A percentile compares a stretch with the other conserved stretches of the same genome.
Conservation (phyloP, 305 asterid species). For the Fraxinus platypoda region DNA sequence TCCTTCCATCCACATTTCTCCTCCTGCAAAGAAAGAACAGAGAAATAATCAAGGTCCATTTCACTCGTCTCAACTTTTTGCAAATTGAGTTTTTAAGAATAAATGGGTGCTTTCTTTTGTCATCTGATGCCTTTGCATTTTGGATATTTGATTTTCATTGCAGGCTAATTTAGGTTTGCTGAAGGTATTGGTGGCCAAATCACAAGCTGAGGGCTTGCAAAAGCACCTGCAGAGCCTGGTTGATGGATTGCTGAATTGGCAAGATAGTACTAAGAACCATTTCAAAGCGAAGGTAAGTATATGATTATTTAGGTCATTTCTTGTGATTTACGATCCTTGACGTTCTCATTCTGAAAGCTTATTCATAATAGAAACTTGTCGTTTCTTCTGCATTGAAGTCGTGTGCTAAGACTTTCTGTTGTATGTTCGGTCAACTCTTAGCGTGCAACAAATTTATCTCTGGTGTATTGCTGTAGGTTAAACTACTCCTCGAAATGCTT, state of each 20-base stretch:
- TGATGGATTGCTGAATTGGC: constrained; percentile 78
- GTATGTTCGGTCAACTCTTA: not conserved
- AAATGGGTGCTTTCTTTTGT: not conserved
- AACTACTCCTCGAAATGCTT: constrained; percentile 87
- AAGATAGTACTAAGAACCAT: constrained; percentile 72
- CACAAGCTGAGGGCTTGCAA: constrained; percentile 69
- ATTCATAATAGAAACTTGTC: not conserved
- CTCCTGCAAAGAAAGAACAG: constrained; percentile 78
- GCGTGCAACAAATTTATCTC: not conserved
- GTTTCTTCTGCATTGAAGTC: not conserved
- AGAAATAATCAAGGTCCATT: constrained; percentile 74
- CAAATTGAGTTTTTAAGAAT: not conserved
- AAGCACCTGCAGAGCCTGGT: constrained; percentile 73
- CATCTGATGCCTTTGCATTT: not conserved
- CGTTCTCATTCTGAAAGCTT: not conserved
- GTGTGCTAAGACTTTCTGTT: constrained; percentile 8
- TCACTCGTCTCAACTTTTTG: not conserved
- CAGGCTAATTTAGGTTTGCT: constrained; percentile 91
- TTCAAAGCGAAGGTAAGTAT: constrained; percentile 81
- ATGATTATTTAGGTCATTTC: constrained; percentile 12
- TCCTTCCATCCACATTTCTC: constrained; percentile 85
- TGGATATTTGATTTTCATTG: constrained; percentile 12
- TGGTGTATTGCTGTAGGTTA: constrained; percentile 50
- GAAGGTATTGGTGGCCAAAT: constrained; percentile 89
- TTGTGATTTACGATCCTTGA: not conserved